Percentiles rank a stretch among this genome's conserved stretches.
phyloP scores from a whole-genome alignment of 169 alveolate species.

The Miamiensis avidus region DNA sequence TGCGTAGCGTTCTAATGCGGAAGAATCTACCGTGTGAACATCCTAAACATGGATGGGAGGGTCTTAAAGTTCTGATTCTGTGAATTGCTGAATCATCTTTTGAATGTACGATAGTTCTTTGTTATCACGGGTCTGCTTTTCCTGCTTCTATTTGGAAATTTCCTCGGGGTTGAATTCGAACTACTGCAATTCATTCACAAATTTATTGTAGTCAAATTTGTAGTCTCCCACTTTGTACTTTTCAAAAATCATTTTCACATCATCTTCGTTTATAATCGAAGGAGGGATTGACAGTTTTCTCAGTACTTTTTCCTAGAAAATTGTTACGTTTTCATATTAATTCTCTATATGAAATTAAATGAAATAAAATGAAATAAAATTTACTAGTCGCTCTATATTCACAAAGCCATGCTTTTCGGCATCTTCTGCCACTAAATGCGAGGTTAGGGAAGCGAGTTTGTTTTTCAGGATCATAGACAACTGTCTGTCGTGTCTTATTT shows the following conservation, averaged over 20 bases:
- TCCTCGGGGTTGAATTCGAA: slow-evolving; percentile 31
- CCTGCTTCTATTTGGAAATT: slow-evolving; percentile 1
- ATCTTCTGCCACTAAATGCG: slow-evolving; percentile 31
- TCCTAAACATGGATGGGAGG: slow-evolving; percentile 13
- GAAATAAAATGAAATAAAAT: slow-evolving; percentile 10
- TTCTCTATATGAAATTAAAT: slow-evolving; percentile 15
- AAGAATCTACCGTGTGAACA: slow-evolving; percentile 16
- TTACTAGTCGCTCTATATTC: slow-evolving; percentile 26
- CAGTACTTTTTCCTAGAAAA: slow-evolving; percentile 27
- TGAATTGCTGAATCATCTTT: slow-evolving; percentile 8
- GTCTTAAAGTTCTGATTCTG: slow-evolving; percentile 1
- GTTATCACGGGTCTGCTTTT: neutral
- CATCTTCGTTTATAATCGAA: slow-evolving; percentile 16
- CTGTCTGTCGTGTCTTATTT: neutral
- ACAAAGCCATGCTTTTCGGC: slow-evolving; percentile 20
- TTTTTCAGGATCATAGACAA: neutral
- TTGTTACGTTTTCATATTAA: slow-evolving; percentile 17
- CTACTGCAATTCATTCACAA: slow-evolving; percentile 15
- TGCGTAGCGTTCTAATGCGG: slow-evolving; percentile 23
- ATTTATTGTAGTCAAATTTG: slow-evolving; percentile 41
- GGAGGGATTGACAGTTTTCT: slow-evolving; percentile 36
- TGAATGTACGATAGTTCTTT: neutral
- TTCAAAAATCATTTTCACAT: slow-evolving; percentile 25
- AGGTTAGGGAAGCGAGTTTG: neutral
- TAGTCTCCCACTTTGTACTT: slow-evolving; percentile 28